phyloP scores from a whole-genome alignment of 768 basidiomycete genomes.

The Mycena alexandri region DNA sequence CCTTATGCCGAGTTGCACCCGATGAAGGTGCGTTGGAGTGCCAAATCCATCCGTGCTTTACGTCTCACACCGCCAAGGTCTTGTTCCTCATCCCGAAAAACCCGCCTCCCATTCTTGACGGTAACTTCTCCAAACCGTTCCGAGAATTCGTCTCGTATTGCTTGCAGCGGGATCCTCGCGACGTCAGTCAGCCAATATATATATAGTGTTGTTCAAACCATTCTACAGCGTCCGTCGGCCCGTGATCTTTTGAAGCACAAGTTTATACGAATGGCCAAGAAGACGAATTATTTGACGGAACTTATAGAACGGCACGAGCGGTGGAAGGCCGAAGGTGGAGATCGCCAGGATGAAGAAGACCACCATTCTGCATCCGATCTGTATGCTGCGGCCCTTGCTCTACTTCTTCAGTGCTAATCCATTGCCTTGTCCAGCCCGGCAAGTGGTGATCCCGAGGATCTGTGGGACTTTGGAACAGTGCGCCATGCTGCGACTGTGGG shows the following conservation, averaged over 20 bases:
- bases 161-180: constrained; percentile 93
- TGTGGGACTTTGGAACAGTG: constrained; percentile 99
- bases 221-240: constrained; percentile 87
- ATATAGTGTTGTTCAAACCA: constrained; percentile 35
- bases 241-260: constrained; percentile 96
- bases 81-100: constrained; percentile 99
- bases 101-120: constrained; percentile 90
- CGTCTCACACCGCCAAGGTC: constrained; percentile 67
- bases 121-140: constrained; percentile 92
- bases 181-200: constrained; percentile 62
- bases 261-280: constrained; percentile 95
- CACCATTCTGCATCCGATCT: constrained; percentile 69
- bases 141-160: constrained; percentile 94
- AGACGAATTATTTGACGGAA: constrained; percentile 94
- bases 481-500: constrained; percentile 84
- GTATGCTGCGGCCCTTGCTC: constrained; percentile 56
- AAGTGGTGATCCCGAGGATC: constrained; percentile 77
- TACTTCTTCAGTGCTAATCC: neutral
- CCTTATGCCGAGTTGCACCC: constrained; percentile 99
- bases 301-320: constrained; percentile 94
- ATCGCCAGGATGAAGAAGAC: constrained; percentile 78
- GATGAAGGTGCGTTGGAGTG: constrained; percentile 83
- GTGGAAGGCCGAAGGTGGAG: constrained; percentile 93
- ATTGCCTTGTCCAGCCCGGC: constrained; percentile 54
- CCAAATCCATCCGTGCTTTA: neutral